These are phyloP conservation scores for Rhizophagus clarus DNA, from an alignment of 192 early-diverging fungal species.

Conservation along the genomic window DNA sequence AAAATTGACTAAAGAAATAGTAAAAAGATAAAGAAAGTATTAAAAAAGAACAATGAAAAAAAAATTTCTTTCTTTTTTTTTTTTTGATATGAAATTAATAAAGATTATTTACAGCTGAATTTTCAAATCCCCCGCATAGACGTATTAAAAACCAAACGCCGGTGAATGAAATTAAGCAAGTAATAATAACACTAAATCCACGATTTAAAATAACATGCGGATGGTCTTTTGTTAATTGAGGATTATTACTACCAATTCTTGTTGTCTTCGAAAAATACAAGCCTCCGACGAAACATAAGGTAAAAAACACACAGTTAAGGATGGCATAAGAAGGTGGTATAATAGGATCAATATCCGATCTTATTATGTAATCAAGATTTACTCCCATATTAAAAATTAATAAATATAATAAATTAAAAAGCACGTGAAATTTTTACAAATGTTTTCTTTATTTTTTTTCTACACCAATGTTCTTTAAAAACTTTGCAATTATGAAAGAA, in stretches of 20 bases:
- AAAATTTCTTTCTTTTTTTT: no score
- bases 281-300: conserved; percentile 18
- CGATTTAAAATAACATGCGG: conserved; percentile 24
- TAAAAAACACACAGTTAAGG: conserved; percentile 10
- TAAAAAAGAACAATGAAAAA: no score
- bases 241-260: conserved; percentile 16
- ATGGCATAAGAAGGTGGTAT: neutral
- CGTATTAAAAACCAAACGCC: conserved; percentile 13
- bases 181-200: neutral
- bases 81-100: neutral
- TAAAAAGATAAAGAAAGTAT: neutral
- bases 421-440: no score
- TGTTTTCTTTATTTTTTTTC: no score
- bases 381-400: neutral
- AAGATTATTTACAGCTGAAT: neutral
- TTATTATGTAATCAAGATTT: neutral
- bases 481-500: no score
- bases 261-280: conserved; percentile 20
- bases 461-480: no score
- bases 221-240: conserved; percentile 25
- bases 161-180: conserved; percentile 15
- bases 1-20: conserved; percentile 6
- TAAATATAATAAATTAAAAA: neutral
- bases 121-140: neutral
- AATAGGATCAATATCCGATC: neutral